Conservation (phyloP, 805 yeast species). For the Wickerhamomyces hampshirensis region DNA sequence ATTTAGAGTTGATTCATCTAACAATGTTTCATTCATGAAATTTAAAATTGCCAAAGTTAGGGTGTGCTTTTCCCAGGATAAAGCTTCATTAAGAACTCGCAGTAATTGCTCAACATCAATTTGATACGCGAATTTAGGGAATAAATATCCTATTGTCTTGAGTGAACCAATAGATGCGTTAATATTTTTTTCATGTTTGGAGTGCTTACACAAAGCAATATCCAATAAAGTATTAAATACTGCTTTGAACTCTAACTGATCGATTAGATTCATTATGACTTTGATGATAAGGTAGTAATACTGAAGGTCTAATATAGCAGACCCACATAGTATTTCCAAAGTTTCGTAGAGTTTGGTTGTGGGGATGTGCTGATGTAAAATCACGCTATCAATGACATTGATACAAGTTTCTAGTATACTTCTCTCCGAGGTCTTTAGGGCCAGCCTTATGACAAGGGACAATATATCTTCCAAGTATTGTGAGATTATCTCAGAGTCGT, state of each 20-base stretch:
- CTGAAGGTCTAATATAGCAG: slow-evolving; percentile 32
- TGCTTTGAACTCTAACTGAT: slow-evolving; percentile 8
- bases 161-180: slow-evolving; percentile 37
- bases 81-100: slow-evolving; percentile 27
- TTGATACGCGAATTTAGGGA: slow-evolving; percentile 24
- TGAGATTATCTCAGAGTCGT: slow-evolving; percentile 6
- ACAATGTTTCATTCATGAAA: slow-evolving; percentile 35
- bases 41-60: slow-evolving; percentile 37
- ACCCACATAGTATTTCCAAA: slow-evolving; percentile 43
- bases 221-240: slow-evolving; percentile 14
- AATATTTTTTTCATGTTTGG: slow-evolving; percentile 20
- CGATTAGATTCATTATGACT: slow-evolving; percentile 32
- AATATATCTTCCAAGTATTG: slow-evolving; percentile 35
- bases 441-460: slow-evolving; percentile 31
- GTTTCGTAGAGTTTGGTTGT: slow-evolving; percentile 29
- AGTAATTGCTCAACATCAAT: slow-evolving; percentile 29
- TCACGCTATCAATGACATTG: slow-evolving; percentile 37
- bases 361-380: slow-evolving; percentile 45
- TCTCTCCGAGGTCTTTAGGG: slow-evolving; percentile 34
- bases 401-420: slow-evolving; percentile 35
- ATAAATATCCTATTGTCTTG: slow-evolving; percentile 30
- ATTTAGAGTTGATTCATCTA: slow-evolving; percentile 24
- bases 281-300: slow-evolving; percentile 34
- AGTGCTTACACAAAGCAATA: slow-evolving; percentile 12
- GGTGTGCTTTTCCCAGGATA: slow-evolving; percentile 32